Conservation (phyloP, 768 basidiomycete genomes). For the Auricularia sp. region DNA sequence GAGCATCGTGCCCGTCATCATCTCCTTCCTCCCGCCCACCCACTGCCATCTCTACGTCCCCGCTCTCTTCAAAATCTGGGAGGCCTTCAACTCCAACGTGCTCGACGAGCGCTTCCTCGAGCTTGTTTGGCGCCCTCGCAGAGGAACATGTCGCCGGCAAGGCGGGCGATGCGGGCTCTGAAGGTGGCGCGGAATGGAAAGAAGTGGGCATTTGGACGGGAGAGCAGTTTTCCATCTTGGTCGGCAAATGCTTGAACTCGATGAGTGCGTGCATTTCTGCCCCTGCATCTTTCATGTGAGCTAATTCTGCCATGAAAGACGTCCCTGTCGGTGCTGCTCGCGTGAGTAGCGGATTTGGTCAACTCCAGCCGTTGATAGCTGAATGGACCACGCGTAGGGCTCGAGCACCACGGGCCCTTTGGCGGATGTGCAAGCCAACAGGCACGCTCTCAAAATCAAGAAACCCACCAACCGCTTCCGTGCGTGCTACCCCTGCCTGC, state of each 20-base stretch:
- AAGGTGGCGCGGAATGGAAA: slow-evolving; percentile 55
- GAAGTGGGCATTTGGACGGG: slow-evolving; percentile 87
- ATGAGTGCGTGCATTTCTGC: slow-evolving; percentile 44
- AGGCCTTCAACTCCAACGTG: slow-evolving; percentile 62
- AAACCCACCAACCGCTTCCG: slow-evolving; percentile 56
- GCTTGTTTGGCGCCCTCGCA: slow-evolving; percentile 53
- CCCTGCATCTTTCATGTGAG: not conserved
- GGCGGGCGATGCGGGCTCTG: slow-evolving; percentile 39
- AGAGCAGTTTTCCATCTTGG: slow-evolving; percentile 70
- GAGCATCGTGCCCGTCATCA: slow-evolving; percentile 63
- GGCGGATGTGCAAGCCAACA: slow-evolving; percentile 54
- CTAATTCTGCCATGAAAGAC: slow-evolving; percentile 26
- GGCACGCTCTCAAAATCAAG: slow-evolving; percentile 52
- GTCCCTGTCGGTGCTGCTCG: slow-evolving; percentile 62
- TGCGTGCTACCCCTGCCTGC: slow-evolving; percentile 21
- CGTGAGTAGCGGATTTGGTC: slow-evolving; percentile 26
- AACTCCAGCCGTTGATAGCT: slow-evolving; percentile 20
- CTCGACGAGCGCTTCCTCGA: slow-evolving; percentile 70
- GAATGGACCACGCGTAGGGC: slow-evolving; percentile 16
- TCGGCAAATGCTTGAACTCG: slow-evolving; percentile 71
- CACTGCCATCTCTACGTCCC: slow-evolving; percentile 61
- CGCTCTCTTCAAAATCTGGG: slow-evolving; percentile 63
- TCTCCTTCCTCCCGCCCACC: slow-evolving; percentile 65
- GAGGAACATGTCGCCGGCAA: slow-evolving; percentile 60
- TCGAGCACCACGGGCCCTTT: slow-evolving; percentile 56